These are phyloP conservation scores for Manihot esculenta DNA, from an alignment of 441 rosid genomes.

Conservation along the genomic window DNA sequence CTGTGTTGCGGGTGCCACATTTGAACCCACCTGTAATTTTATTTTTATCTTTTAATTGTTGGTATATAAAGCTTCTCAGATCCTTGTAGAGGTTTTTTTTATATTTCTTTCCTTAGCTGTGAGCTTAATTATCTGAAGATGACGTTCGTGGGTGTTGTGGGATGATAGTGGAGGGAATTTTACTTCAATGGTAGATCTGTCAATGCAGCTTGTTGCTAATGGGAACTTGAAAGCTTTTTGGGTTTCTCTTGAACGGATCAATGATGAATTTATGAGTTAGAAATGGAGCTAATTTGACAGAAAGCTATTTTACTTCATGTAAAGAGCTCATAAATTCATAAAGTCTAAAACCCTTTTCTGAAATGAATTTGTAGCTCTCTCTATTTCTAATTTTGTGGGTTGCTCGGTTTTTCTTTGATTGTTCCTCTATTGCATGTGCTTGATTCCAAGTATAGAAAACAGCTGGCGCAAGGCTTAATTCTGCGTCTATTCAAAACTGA, in stretches of 20 bases:
- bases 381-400: not conserved
- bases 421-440: not conserved
- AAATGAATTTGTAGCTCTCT: too few species aligned
- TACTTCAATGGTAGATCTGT: not conserved
- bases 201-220: not conserved
- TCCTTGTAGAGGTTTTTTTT: not conserved
- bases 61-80: not conserved
- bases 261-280: too few species aligned
- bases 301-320: not conserved
- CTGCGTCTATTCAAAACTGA: not conserved
- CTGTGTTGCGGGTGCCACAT: conserved; percentile 67
- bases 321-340: not conserved
- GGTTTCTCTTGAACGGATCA: not conserved
- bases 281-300: not conserved
- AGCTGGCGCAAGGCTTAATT: not conserved
- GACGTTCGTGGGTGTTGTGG: not conserved
- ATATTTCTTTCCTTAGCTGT: not conserved
- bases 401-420: not conserved
- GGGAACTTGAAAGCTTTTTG: not conserved
- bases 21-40: conserved; percentile 17
- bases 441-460: not conserved
- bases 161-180: too few species aligned
- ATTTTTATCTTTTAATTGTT: not conserved
- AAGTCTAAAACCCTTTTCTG: too few species aligned
- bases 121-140: not conserved